These are phyloP conservation scores for Yamadazyma sp. DNA, from an alignment of 1,139 yeast species.

Conservation along the genomic window DNA sequence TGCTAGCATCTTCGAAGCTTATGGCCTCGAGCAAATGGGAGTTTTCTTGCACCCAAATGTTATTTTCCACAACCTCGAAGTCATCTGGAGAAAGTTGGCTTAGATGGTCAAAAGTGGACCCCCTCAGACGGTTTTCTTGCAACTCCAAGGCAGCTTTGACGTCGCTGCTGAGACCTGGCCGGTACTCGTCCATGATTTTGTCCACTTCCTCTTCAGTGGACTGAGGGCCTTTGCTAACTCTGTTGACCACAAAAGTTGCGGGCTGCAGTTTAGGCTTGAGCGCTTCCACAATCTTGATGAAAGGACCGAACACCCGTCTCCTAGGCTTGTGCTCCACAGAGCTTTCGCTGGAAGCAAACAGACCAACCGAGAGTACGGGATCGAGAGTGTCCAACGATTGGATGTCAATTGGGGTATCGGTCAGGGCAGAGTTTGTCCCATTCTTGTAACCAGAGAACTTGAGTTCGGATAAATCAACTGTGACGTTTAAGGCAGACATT, in stretches of 20 bases:
- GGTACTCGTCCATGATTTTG: not conserved
- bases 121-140: no score
- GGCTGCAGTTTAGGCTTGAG: not conserved
- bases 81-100: no score
- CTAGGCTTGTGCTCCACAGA: no score
- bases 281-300: no score
- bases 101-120: no score
- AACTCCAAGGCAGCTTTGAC: not conserved
- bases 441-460: not conserved
- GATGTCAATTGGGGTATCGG: not conserved
- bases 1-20: no score
- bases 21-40: no score
- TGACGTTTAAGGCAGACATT: slow-evolving; percentile 1
- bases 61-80: no score
- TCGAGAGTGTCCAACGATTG: no score
- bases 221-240: not conserved
- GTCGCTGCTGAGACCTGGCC: not conserved
- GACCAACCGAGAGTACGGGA: no score
- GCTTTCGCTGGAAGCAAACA: no score
- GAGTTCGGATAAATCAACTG: not conserved
- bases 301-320: no score
- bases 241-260: not conserved
- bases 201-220: not conserved
- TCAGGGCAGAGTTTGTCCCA: not conserved
- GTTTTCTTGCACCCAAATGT: not conserved